Percentiles rank a stretch among this genome's conserved stretches.
Evolutionary conservation across 768 basidiomycete genomes (phyloP).

Genomic region (Termitomyces heimii): DNA sequence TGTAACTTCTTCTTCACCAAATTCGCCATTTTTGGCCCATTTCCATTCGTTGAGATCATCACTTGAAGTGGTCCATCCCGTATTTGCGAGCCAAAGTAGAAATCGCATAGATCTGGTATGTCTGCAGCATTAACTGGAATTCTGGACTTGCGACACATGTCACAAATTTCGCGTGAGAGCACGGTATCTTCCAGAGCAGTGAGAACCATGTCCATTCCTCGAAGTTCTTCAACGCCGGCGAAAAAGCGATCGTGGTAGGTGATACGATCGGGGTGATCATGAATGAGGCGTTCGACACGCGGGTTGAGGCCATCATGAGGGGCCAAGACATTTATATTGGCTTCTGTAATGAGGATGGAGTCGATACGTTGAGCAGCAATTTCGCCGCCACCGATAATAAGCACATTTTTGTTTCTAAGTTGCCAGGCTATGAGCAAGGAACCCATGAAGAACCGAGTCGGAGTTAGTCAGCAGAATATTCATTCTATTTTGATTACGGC

Average conservation of each 20-base stretch:
- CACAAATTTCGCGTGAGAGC: constrained; percentile 66
- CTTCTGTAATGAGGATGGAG: constrained; percentile 78
- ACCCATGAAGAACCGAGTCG: constrained; percentile 22
- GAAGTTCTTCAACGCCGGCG: constrained; percentile 56
- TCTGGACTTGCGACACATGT: constrained; percentile 54
- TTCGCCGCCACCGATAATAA: constrained; percentile 91
- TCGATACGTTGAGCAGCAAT: constrained; percentile 87
- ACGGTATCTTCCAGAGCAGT: constrained; percentile 86
- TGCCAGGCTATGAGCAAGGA: constrained; percentile 94
- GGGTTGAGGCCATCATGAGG: constrained; percentile 64
- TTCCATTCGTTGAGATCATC: constrained; percentile 94
- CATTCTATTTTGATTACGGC: constrained; percentile 3
- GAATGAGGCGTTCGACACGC: constrained; percentile 49
- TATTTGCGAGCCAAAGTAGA: constrained; percentile 95
- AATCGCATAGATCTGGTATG: constrained; percentile 93
- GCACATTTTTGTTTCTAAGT: constrained; percentile 74
- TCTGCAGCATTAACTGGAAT: constrained; percentile 97
- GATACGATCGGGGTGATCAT: constrained; percentile 44
- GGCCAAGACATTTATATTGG: constrained; percentile 69
- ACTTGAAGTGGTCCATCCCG: constrained; percentile 89
- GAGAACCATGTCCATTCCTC: constrained; percentile 78
- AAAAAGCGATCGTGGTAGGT: constrained; percentile 71
- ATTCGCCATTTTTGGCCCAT: constrained; percentile 86
- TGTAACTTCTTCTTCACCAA: constrained; percentile 71
- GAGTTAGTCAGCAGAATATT: constrained; percentile 8